Evolutionary conservation across 805 yeast species (phyloP).

Genomic region (Hermanozyma aechmeae): DNA sequence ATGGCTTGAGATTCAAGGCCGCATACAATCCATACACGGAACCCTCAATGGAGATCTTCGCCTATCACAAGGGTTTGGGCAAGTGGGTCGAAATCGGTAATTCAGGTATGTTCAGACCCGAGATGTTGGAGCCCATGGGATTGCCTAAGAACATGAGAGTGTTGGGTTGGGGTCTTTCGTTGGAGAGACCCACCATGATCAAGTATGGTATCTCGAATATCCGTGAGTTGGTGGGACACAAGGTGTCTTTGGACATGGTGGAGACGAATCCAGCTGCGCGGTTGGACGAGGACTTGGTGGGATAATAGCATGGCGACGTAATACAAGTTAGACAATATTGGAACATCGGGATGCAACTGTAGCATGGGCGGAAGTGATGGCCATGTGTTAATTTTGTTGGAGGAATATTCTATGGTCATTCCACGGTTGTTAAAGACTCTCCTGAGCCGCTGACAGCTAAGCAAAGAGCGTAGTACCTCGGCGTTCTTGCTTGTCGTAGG

Average conservation of each 20-base stretch:
- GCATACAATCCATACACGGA: conserved; percentile 99
- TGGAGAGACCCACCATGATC: conserved; percentile 99
- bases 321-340: no score
- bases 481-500: no score
- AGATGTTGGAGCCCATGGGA: conserved; percentile 98
- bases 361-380: no score
- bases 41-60: conserved; percentile 95
- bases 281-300: conserved; percentile 52
- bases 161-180: conserved; percentile 92
- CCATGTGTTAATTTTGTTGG: no score
- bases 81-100: conserved; percentile 99
- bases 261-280: conserved; percentile 97
- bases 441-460: no score
- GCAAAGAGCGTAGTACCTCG: no score
- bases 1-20: conserved; percentile 91
- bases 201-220: conserved; percentile 93
- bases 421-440: no score
- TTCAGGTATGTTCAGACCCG: conserved; percentile 99
- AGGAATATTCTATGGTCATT: no score
- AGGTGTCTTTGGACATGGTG: conserved; percentile 88
- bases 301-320: no score
- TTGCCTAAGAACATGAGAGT: conserved; percentile 90
- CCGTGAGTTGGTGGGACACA: conserved; percentile 94
- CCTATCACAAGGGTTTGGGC: conserved; percentile 88
- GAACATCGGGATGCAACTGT: no score